A percentile compares a stretch with the other conserved stretches of the same genome.
phyloP scores from a whole-genome alignment of 306 rosid species.

The Sphenostylis stenocarpa region DNA sequence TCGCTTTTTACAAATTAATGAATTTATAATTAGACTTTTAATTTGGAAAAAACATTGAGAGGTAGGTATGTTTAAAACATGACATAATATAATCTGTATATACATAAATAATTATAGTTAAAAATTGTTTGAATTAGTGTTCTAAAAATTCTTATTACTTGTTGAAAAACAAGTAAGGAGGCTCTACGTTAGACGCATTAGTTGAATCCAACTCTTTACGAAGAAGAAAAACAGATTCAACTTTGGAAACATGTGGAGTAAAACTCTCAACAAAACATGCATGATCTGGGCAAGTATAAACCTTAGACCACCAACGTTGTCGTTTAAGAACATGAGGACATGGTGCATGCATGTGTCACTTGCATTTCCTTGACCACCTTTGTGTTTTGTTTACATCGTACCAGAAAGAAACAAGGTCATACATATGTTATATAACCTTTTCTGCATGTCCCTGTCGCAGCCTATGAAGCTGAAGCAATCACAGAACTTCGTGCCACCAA shows the following conservation, averaged over 20 bases:
- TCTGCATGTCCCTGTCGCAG: conserved; percentile 8
- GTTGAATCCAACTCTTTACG: background rate
- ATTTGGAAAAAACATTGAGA: too few species aligned
- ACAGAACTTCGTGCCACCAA: background rate
- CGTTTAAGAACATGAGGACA: background rate
- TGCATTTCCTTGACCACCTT: background rate
- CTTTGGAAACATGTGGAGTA: background rate
- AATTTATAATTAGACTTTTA: too few species aligned
- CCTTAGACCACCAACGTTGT: background rate
- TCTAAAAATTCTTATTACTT: too few species aligned
- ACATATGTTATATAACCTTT: background rate
- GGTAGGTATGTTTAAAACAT: too few species aligned
- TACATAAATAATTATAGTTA: too few species aligned
- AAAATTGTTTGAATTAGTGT: too few species aligned
- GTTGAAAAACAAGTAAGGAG: background rate
- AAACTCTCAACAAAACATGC: background rate
- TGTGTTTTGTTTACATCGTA: background rate
- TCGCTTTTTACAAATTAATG: too few species aligned
- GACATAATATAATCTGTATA: too few species aligned
- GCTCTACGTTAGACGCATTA: background rate
- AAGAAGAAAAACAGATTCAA: background rate
- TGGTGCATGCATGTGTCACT: background rate
- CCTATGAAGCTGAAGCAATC: background rate
- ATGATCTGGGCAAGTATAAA: background rate
- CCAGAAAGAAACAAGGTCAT: background rate